phyloP scores from a whole-genome alignment of 2,329 filamentous ascomycete species.

The Fusarium verticillioides region DNA sequence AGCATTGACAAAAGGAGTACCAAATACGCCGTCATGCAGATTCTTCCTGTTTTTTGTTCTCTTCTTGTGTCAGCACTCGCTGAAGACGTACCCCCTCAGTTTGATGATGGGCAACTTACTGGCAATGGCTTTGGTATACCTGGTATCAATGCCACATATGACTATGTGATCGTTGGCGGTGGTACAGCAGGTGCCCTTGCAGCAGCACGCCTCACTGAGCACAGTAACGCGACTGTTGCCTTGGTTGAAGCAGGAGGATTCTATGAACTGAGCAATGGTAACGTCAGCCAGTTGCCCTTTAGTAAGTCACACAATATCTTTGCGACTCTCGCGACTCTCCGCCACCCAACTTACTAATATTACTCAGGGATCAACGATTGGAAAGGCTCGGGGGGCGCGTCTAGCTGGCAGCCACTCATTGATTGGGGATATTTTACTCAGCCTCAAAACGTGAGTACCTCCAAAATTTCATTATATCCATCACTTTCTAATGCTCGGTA shows the following conservation, averaged over 20 bases:
- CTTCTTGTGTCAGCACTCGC: not conserved
- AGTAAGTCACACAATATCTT: not conserved
- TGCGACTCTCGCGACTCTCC: too few species aligned
- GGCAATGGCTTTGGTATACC: constrained; percentile 16
- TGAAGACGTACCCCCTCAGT: constrained; percentile 10
- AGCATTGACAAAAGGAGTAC: not conserved
- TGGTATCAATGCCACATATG: constrained; percentile 11
- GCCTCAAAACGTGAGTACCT: not conserved
- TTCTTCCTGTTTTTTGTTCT: not conserved
- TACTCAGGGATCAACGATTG: not conserved
- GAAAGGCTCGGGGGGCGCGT: not conserved
- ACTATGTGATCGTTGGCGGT: constrained; percentile 7
- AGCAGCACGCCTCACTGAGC: not conserved
- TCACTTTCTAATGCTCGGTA: too few species aligned
- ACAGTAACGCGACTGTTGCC: not conserved
- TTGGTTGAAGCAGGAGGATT: not conserved
- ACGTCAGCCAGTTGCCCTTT: not conserved
- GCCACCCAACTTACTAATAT: not conserved
- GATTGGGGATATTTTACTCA: constrained; percentile 1
- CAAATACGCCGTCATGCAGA: not conserved
- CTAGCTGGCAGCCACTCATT: not conserved
- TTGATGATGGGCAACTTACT: constrained; percentile 10
- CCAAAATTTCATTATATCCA: not conserved
- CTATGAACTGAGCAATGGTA: constrained; percentile 2
- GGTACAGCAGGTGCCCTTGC: not conserved